Percentiles rank a stretch among this genome's conserved stretches.
These are phyloP conservation scores for Talaromyces piceae DNA, from an alignment of 2,329 filamentous ascomycete species.

Conservation along the genomic window DNA sequence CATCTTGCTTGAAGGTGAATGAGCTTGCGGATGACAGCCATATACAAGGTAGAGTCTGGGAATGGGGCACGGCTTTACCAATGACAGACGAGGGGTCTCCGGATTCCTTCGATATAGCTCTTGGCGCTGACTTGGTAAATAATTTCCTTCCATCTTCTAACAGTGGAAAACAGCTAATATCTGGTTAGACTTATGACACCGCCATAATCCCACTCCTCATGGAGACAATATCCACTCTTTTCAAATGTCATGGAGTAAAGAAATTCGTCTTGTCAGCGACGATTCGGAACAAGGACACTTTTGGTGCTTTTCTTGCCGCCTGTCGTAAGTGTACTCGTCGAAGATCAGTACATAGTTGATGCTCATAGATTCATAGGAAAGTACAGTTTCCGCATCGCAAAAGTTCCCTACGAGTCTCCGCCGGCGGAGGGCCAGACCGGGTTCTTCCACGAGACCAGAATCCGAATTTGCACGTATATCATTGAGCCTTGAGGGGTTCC, in stretches of 20 bases:
- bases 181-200: conserved; percentile 53
- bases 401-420: conserved; percentile 37
- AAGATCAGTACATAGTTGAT: not conserved
- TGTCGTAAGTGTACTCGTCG: conserved; percentile 45
- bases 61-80: conserved; percentile 31
- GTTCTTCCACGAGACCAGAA: conserved; percentile 40
- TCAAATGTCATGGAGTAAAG: conserved; percentile 45
- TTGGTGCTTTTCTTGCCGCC: conserved; percentile 49
- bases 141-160: not conserved
- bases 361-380: conserved; percentile 18
- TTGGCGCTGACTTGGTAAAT: conserved; percentile 37
- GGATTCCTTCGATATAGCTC: conserved; percentile 29
- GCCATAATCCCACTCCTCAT: conserved; percentile 51
- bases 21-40: conserved; percentile 13
- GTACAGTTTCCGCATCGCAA: conserved; percentile 28
- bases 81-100: not conserved
- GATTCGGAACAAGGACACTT: conserved; percentile 56
- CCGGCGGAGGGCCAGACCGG: conserved; percentile 37
- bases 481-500: conserved; percentile 19
- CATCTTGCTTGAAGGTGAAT: conserved; percentile 30
- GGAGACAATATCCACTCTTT: conserved; percentile 49
- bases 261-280: conserved; percentile 54
- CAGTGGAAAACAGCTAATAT: not conserved
- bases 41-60: conserved; percentile 33
- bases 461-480: conserved; percentile 32